phyloP scores from a whole-genome alignment of 495 filamentous ascomycete genomes.

The Penicillium egyptiacum region DNA sequence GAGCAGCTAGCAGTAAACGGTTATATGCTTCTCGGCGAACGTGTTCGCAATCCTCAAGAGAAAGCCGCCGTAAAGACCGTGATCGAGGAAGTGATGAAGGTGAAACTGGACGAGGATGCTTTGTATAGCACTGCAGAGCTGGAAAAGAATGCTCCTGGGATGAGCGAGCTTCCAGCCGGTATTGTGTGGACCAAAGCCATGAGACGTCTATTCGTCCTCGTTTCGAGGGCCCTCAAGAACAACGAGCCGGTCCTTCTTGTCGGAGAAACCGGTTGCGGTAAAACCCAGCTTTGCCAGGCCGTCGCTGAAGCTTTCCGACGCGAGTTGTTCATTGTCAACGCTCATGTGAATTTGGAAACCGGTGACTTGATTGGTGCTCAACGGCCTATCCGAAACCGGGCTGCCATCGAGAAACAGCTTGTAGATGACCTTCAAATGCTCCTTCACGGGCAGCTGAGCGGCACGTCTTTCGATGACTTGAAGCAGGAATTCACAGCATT shows the following conservation, averaged over 20 bases:
- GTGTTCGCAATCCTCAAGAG: conserved; percentile 89
- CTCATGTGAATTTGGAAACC: conserved; percentile 95
- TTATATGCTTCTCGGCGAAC: conserved; percentile 92
- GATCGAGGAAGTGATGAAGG: conserved; percentile 91
- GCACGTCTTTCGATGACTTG: conserved; percentile 44
- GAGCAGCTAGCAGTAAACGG: conserved; percentile 90
- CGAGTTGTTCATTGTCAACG: conserved; percentile 85
- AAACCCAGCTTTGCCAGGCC: conserved; percentile 93
- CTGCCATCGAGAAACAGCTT: conserved; percentile 65
- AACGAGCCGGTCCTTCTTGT: conserved; percentile 94
- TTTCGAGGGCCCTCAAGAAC: conserved; percentile 79
- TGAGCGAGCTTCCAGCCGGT: conserved; percentile 48
- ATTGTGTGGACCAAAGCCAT: conserved; percentile 96
- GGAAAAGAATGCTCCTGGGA: conserved; percentile 42
- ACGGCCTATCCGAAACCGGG: conserved; percentile 82
- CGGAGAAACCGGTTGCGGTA: conserved; percentile 95
- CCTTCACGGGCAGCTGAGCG: conserved; percentile 32
- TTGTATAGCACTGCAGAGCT: conserved; percentile 68
- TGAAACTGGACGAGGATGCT: conserved; percentile 68
- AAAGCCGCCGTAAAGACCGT: conserved; percentile 77
- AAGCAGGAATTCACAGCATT: conserved; percentile 49
- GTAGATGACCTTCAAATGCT: conserved; percentile 57
- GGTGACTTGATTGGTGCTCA: conserved; percentile 97
- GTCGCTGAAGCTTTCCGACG: conserved; percentile 76
- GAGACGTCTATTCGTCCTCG: conserved; percentile 82